Evolutionary conservation across 2,329 filamentous ascomycete species (phyloP), one percentile per base, ranked within the genome.

Genomic region (Ploettnerulaceae sp.): DNA sequence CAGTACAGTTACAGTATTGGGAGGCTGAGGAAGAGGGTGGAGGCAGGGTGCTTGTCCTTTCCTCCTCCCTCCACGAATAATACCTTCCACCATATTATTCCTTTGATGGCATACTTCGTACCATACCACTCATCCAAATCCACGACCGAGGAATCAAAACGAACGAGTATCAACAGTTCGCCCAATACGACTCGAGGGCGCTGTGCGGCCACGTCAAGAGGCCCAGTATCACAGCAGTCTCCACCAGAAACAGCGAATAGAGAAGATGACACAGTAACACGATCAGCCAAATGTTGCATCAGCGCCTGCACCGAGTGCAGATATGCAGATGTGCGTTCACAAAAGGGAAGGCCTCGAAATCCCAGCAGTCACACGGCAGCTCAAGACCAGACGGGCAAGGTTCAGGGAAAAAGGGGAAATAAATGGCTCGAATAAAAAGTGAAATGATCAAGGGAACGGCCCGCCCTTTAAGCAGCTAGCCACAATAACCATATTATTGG

Each of bases 211-310:
- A 32, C 38, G 48, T 39, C 32, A 32, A 51, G 31, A 38, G 21
- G 42, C 24, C 34, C 29, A 18, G 18, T 29, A 24, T 39, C 25
- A 33, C 42, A 28, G 22, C 29, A 32, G 26, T 21, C 15, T 26
- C 33, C 39, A 37, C 32, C 12, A 6, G 18, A 8, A 14, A 33
- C 36, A 48, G 45, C 49, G 49, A 52, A 52, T 49, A 15, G 41
- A 38, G 24, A 28, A 36, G 31, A 41, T 35, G 18, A 41, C 38
- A 45, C 43, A 15, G 40, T 34, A 28, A 11, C 22, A 34, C 37
- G 7, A 25, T 9, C 24, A 36, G 42, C 20, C n/a, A 42, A 11
- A 35, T 33, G 33, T 50, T 49, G 42, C 43, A 47, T 25, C 43
- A 44, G 46, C 49, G 34, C 28, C 49, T 52, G 46, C 39, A 47